These are phyloP conservation scores for Chlorella sp. DNA, from an alignment of 139 green algal species.

Conservation along the genomic window DNA sequence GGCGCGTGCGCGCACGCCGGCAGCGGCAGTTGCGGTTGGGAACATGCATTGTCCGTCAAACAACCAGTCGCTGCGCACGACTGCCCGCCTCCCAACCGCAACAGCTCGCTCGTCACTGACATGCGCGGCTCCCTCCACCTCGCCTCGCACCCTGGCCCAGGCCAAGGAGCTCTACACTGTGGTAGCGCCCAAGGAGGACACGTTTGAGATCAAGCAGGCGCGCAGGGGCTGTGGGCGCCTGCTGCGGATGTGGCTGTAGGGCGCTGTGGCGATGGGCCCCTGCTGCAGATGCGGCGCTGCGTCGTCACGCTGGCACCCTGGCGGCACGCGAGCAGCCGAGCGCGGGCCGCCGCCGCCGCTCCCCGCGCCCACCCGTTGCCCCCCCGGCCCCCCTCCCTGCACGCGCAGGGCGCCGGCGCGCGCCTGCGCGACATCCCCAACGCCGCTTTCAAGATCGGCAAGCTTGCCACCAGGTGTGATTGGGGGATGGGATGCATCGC, in stretches of 20 bases:
- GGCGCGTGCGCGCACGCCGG: too few relatives aligned
- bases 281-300: not conserved
- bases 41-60: too few relatives aligned
- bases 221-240: constrained; percentile 11
- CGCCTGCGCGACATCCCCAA: constrained; percentile 81
- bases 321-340: not conserved
- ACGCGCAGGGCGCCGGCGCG: constrained; percentile 64
- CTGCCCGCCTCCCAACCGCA: too few relatives aligned
- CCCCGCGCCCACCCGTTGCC: not conserved
- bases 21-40: too few relatives aligned
- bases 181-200: constrained; percentile 3
- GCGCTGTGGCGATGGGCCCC: not conserved
- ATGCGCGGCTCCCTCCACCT: not conserved
- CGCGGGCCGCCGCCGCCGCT: too few relatives aligned
- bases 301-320: not conserved
- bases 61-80: not conserved
- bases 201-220: not conserved
- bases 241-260: constrained; percentile 2
- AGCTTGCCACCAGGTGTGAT: too few relatives aligned
- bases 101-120: not conserved
- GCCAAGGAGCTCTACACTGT: constrained; percentile 29
- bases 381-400: not conserved
- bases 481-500: not conserved
- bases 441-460: constrained; percentile 69
- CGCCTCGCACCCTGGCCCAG: not conserved